Percentiles rank a stretch among this genome's conserved stretches.
Conservation (phyloP, 305 asterid species). For the Withania somnifera region DNA sequence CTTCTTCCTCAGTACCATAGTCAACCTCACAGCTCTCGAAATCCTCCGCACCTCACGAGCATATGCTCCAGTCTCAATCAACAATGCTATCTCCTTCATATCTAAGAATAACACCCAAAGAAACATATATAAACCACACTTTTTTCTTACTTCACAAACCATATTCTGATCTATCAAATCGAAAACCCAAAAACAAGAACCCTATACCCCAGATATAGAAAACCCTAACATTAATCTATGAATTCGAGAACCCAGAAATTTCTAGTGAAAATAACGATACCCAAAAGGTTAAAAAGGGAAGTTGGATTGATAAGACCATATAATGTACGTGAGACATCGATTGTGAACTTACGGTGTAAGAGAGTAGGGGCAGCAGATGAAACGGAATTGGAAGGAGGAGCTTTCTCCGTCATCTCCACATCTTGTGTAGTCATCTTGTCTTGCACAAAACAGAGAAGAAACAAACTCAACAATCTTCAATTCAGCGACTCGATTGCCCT, state of each 20-base stretch:
- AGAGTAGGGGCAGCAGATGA: slow-evolving; percentile 36
- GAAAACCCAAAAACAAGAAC: neutral
- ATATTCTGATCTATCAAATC: neutral
- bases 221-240: neutral
- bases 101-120: slow-evolving; percentile 21
- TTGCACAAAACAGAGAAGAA: neutral
- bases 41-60: slow-evolving; percentile 74
- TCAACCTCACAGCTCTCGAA: slow-evolving; percentile 61
- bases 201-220: too few relatives aligned
- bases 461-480: neutral
- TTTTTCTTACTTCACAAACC: neutral
- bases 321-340: neutral
- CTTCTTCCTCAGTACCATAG: slow-evolving; percentile 69
- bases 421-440: slow-evolving; percentile 84
- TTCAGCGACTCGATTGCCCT: neutral
- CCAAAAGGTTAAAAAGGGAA: neutral
- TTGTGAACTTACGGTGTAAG: slow-evolving; percentile 39
- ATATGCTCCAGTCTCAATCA: slow-evolving; percentile 81
- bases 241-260: neutral
- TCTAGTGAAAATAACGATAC: neutral
- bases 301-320: neutral
- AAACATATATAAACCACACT: too few relatives aligned
- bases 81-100: slow-evolving; percentile 64
- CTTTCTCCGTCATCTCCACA: slow-evolving; percentile 81
- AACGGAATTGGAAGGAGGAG: slow-evolving; percentile 33